phyloP scores from a whole-genome alignment of 1,284 basidiomycete genomes.

The Ustilago hordei region DNA sequence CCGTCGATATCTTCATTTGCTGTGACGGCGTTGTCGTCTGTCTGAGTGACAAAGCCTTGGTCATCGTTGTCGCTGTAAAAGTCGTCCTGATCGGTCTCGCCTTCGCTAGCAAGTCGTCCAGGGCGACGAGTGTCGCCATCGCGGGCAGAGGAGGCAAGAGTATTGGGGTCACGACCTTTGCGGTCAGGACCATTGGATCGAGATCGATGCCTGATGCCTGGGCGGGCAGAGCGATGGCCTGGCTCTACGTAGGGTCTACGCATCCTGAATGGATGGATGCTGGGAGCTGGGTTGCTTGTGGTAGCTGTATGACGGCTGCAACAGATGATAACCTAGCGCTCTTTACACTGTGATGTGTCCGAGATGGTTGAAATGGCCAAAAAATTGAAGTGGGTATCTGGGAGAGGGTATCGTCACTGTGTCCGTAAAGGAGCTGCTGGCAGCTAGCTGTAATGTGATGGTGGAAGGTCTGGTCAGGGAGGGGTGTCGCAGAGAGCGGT shows the following conservation, averaged over 20 bases:
- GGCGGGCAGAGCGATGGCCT: slow-evolving; percentile 44
- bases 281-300: background rate
- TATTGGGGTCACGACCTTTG: slow-evolving; percentile 41
- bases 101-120: slow-evolving; percentile 37
- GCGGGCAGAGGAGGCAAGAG: slow-evolving; percentile 13
- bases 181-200: slow-evolving; percentile 44
- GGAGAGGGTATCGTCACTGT: slow-evolving; percentile 4
- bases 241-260: slow-evolving; percentile 49
- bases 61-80: slow-evolving; percentile 50
- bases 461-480: slow-evolving; percentile 2
- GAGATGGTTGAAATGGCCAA: background rate
- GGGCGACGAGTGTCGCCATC: slow-evolving; percentile 13
- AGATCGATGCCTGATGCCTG: slow-evolving; percentile 45
- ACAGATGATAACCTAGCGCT: background rate
- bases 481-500: background rate
- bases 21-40: slow-evolving; percentile 45
- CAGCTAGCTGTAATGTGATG: background rate
- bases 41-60: slow-evolving; percentile 43
- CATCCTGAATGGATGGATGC: slow-evolving; percentile 16
- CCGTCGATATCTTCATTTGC: slow-evolving; percentile 42
- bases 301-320: background rate
- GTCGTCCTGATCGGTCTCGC: slow-evolving; percentile 46
- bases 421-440: background rate
- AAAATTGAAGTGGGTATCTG: background rate
- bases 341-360: background rate